A percentile compares a stretch with the other conserved stretches of the same genome.
Evolutionary conservation across 2,329 filamentous ascomycete genomes (phyloP).

Genomic region (Hypoxylon sp.): DNA sequence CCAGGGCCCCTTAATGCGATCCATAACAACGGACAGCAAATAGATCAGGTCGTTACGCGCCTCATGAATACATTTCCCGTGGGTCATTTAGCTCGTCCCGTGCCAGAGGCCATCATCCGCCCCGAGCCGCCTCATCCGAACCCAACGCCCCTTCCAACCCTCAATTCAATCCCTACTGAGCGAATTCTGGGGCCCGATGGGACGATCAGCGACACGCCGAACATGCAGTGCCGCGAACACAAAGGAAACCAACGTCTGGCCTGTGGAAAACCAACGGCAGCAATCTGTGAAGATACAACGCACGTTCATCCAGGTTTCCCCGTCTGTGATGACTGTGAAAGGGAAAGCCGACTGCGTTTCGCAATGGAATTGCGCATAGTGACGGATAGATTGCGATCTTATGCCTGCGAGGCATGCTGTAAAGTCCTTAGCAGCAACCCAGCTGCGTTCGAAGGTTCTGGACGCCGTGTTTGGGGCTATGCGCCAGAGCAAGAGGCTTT

Average conservation of each 20-base stretch:
- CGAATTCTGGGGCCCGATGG: background rate
- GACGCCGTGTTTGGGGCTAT: conserved; percentile 52
- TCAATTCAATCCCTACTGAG: conserved; percentile 15
- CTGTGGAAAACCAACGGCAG: conserved; percentile 10
- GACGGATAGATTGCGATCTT: conserved; percentile 52
- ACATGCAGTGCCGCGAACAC: background rate
- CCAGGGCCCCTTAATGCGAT: background rate
- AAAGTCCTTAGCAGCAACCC: background rate
- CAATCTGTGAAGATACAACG: conserved; percentile 44
- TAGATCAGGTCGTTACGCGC: background rate
- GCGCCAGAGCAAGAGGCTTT: background rate
- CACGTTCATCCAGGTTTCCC: conserved; percentile 8
- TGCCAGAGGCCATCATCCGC: background rate
- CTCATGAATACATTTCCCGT: background rate
- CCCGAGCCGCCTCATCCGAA: conserved; percentile 28
- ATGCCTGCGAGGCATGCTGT: conserved; percentile 56
- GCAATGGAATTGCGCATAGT: conserved; percentile 32
- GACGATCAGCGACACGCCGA: background rate
- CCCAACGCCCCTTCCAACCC: background rate
- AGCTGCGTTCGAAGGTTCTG: conserved; percentile 23
- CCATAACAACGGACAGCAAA: background rate
- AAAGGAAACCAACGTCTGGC: background rate
- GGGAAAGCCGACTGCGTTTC: conserved; percentile 41
- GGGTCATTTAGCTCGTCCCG: background rate
- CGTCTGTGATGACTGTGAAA: conserved; percentile 52